These are phyloP conservation scores for Cinchona pubescens DNA, from an alignment of 257 asterid genomes.

Conservation along the genomic window DNA sequence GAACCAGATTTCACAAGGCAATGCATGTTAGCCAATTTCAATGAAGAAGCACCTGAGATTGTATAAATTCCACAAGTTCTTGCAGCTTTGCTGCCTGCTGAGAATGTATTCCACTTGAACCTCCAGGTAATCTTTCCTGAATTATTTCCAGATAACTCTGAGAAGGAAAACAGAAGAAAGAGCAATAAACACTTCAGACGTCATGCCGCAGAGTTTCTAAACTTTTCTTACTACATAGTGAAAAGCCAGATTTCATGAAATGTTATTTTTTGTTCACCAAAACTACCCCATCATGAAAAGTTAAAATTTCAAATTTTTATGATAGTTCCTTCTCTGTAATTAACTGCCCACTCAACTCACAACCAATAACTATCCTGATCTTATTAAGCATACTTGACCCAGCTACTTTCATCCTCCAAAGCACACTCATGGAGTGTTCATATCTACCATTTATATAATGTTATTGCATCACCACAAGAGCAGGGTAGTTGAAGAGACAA, in stretches of 20 bases:
- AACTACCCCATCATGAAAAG: too few relatives aligned
- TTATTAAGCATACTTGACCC: too few relatives aligned
- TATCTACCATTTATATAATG: background rate
- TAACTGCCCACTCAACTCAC: too few relatives aligned
- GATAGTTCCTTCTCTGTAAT: too few relatives aligned
- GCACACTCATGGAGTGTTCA: too few relatives aligned
- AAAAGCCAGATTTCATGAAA: too few relatives aligned
- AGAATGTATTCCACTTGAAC: slow-evolving; percentile 78
- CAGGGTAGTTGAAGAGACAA: background rate
- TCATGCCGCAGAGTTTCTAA: slow-evolving; percentile 3
- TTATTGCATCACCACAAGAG: background rate
- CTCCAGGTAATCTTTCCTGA: slow-evolving; percentile 68
- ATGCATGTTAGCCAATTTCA: background rate
- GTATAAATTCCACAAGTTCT: slow-evolving; percentile 79
- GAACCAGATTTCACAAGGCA: background rate
- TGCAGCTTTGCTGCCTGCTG: slow-evolving; percentile 90
- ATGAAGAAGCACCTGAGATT: slow-evolving; percentile 59
- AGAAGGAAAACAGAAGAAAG: slow-evolving; percentile 22
- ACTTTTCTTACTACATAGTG: too few relatives aligned
- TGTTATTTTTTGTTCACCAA: too few relatives aligned
- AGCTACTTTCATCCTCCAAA: too few relatives aligned
- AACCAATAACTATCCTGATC: too few relatives aligned
- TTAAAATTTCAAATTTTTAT: too few relatives aligned
- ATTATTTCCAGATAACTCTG: slow-evolving; percentile 94
- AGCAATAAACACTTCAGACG: slow-evolving; percentile 18